Conservation (phyloP, 2,329 filamentous ascomycete genomes). For the Fusarium sp. region DNA sequence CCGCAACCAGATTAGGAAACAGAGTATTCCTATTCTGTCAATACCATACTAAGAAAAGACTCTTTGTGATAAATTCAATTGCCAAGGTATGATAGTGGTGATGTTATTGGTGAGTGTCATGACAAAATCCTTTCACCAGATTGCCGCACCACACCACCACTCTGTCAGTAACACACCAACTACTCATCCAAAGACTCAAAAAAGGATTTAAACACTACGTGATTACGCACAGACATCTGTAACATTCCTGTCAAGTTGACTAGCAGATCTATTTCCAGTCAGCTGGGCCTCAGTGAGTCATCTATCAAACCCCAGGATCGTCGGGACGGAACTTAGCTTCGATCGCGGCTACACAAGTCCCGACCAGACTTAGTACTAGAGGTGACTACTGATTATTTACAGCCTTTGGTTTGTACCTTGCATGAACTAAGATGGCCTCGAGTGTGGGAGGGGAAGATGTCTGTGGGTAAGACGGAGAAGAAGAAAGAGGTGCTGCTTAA, state of each 20-base stretch:
- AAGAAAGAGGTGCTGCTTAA: not conserved
- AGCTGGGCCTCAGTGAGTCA: not conserved
- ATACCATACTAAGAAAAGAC: not conserved
- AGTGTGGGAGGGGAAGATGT: not conserved
- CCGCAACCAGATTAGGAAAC: not conserved
- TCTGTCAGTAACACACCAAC: not conserved
- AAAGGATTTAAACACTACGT: too few relatives aligned
- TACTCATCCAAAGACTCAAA: not conserved
- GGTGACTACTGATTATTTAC: not conserved
- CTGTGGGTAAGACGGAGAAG: not conserved
- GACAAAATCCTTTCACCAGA: not conserved
- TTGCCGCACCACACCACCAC: not conserved
- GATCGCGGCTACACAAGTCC: not conserved
- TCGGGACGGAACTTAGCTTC: conserved; percentile 1
- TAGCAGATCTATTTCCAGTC: not conserved
- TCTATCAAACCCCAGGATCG: not conserved
- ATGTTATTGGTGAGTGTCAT: conserved; percentile 1
- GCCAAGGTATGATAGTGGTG: too few relatives aligned
- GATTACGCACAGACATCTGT: not conserved
- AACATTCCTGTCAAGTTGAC: not conserved
- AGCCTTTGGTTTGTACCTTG: not conserved
- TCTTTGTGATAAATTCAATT: not conserved
- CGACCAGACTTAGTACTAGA: too few relatives aligned
- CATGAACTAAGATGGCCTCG: conserved; percentile 7
- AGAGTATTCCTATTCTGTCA: too few relatives aligned